Evolutionary conservation across 106 monocot genomes (phyloP).

Genomic region (Dioscorea alata): DNA sequence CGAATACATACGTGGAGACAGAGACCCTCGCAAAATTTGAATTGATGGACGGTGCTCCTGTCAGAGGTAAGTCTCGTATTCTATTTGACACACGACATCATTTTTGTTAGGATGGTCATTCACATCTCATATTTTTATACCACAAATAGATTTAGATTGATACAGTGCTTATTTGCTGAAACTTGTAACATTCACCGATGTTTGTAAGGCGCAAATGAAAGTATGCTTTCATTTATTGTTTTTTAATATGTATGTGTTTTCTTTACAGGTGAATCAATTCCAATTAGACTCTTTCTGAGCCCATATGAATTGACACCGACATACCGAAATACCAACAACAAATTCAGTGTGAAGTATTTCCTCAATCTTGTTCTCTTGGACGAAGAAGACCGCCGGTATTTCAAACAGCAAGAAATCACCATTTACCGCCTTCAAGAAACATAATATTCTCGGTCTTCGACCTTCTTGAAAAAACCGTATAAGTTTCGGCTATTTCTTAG

Average conservation of each 20-base stretch:
- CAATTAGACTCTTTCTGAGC: conserved; percentile 67
- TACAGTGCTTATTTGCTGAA: too few relatives aligned
- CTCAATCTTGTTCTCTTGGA: conserved; percentile 75
- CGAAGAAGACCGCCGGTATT: conserved; percentile 69
- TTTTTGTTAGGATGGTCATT: background rate
- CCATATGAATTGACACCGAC: conserved; percentile 79
- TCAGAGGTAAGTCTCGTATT: conserved; percentile 45
- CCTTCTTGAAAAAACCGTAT: background rate
- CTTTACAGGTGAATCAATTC: conserved; percentile 67
- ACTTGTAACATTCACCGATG: too few relatives aligned
- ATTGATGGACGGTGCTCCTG: conserved; percentile 93
- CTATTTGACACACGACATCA: background rate
- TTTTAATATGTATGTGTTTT: background rate
- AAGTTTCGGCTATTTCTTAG: background rate
- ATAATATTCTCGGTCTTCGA: background rate
- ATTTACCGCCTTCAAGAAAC: conserved; percentile 58
- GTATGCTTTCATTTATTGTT: background rate
- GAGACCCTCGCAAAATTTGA: conserved; percentile 96
- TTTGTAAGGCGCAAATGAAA: too few relatives aligned
- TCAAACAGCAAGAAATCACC: conserved; percentile 82
- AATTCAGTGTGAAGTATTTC: conserved; percentile 79
- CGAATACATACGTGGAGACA: conserved; percentile 90
- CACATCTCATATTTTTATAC: too few relatives aligned
- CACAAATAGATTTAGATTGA: too few relatives aligned
- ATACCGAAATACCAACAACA: conserved; percentile 76